Percentiles rank a stretch among this genome's conserved stretches.
phyloP scores from a whole-genome alignment of 495 filamentous ascomycete genomes.

The Staphylotrichum longicolle region DNA sequence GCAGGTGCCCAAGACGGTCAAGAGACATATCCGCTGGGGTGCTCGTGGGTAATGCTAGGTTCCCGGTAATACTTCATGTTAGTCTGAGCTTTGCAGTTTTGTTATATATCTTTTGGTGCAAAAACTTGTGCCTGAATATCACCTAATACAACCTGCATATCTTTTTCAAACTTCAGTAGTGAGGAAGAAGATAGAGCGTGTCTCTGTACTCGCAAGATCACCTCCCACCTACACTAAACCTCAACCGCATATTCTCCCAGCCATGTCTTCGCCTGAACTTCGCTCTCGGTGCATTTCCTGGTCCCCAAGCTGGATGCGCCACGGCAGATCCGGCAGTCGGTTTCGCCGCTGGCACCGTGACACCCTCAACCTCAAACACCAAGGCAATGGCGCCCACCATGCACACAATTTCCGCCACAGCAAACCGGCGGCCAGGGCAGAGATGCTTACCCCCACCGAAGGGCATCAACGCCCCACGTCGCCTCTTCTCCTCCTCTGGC shows the following conservation, averaged over 20 bases:
- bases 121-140: no score
- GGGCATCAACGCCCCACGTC: constrained; percentile 31
- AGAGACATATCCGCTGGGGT: no score
- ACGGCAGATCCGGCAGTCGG: constrained; percentile 12
- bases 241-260: constrained; percentile 33
- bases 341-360: constrained; percentile 7
- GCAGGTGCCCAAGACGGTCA: no score
- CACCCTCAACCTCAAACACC: constrained; percentile 38
- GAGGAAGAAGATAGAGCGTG: no score
- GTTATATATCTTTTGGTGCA: no score
- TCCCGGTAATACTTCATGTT: no score
- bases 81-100: no score
- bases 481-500: constrained; percentile 24
- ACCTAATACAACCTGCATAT: no score
- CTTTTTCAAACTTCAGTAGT: no score
- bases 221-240: constrained; percentile 11
- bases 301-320: constrained; percentile 4
- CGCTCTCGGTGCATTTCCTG: neutral
- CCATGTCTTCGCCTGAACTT: constrained; percentile 23
- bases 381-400: constrained; percentile 36
- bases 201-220: no score
- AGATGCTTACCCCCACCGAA: constrained; percentile 48
- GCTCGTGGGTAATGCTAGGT: no score
- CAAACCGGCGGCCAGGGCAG: constrained; percentile 49
- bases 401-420: constrained; percentile 41